Percentiles rank a stretch among this genome's conserved stretches.
Evolutionary conservation across 305 asterid genomes (phyloP).

Genomic region (Fraxinus sp.): DNA sequence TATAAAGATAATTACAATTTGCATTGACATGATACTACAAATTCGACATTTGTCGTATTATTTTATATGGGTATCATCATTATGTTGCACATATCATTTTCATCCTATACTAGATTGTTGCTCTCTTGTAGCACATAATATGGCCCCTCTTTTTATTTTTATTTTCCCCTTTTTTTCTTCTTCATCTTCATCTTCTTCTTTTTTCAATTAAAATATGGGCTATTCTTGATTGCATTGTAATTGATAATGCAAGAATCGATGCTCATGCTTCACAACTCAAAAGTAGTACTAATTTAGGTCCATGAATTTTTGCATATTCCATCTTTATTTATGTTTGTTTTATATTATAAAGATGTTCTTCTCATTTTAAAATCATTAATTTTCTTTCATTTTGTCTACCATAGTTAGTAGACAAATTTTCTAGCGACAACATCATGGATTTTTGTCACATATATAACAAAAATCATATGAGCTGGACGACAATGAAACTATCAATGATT

Average conservation of each 20-base stretch:
- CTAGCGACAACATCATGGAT: not conserved
- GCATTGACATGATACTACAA: not conserved
- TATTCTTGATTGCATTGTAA: not conserved
- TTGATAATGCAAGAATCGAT: constrained; percentile 18
- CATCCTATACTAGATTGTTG: not conserved
- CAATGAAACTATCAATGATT: not conserved
- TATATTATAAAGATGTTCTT: not conserved
- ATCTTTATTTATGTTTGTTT: not conserved
- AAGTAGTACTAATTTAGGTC: constrained; percentile 16
- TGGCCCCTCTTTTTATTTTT: not conserved
- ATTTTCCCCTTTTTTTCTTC: no score
- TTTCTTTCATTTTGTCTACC: not conserved
- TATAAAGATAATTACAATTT: not conserved
- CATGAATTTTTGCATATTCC: not conserved
- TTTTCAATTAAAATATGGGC: not conserved
- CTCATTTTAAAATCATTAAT: not conserved
- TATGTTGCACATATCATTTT: constrained; percentile 10
- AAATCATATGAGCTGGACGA: not conserved
- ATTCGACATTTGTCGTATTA: not conserved
- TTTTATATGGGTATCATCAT: constrained; percentile 10
- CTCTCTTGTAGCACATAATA: not conserved
- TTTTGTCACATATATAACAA: not conserved
- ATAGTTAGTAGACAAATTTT: not conserved
- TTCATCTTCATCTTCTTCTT: no score
- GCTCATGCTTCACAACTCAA: constrained; percentile 44